Evolutionary conservation across 306 rosid genomes (phyloP), one percentile per base, ranked within the genome.

Genomic region (Clitoria ternatea): DNA sequence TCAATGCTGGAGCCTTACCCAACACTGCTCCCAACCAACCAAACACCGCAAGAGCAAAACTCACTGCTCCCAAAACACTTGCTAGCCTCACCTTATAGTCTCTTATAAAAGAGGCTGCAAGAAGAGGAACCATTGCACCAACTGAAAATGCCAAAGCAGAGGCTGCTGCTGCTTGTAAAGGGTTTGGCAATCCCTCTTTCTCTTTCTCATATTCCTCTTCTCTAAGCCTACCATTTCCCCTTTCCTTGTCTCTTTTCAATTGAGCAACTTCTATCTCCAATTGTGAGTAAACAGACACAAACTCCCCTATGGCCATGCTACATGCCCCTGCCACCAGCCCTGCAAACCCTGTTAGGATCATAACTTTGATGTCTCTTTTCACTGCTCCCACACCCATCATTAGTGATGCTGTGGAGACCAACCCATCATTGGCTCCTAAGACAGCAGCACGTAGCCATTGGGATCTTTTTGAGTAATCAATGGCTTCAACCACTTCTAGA

Each of bases 321-420:
- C 83, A 82, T 2, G 86, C 86, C 1, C 86, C 86, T 0, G 86
- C 83, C 1, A 82, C 83, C 0, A 78, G 69, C 9, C 86, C 86
- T 2, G 86, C 86, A 20, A 82, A 77, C 6, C 85, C 86, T 1
- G 83, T 36, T 47, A 82, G 22, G 66, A 74, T 74, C 86, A 82
- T 82, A 8, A 75, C 78, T 40, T 77, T 82, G 2, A 77, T 74
- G 75, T 78, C 86, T 47, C 78, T 74, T 70, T 60, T 81, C 54
- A 81, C 85, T 12, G 85, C 85, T 45, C 85, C 85, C 1, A 82
- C 67, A 8, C 85, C 85, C 83, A 82, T 74, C 86, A 82, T 82
- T 5, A 78, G 44, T 0, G 83, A 74, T 5, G 86, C 83, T 13
- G 86, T 82, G 1, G 86, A 82, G 44, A 82, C 80, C 32, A 82